phyloP scores from a whole-genome alignment of 2,329 filamentous ascomycete genomes.

The Xylariaceae sp. region DNA sequence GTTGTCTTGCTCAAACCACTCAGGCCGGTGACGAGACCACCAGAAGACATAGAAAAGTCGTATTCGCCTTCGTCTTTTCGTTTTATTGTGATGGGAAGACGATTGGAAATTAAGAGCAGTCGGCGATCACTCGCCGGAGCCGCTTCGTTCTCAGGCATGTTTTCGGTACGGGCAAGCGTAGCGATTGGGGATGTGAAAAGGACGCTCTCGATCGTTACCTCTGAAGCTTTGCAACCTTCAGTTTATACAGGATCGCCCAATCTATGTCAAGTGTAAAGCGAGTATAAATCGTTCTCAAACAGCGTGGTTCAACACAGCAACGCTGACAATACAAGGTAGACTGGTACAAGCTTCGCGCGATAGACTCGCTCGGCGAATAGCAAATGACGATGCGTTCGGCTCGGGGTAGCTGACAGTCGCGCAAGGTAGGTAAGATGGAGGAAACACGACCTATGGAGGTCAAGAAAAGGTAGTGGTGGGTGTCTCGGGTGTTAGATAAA shows the following conservation, averaged over 20 bases:
- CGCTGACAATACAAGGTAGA: neutral
- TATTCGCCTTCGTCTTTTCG: slow-evolving; percentile 90
- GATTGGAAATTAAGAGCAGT: slow-evolving; percentile 89
- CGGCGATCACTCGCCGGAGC: slow-evolving; percentile 42
- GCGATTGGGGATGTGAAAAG: neutral
- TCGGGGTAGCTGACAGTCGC: neutral
- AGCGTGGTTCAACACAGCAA: neutral
- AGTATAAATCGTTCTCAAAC: neutral
- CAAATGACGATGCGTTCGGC: neutral
- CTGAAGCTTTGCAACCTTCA: no score
- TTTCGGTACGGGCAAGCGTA: neutral
- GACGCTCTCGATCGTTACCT: neutral
- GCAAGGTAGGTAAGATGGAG: no score
- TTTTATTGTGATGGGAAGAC: slow-evolving; percentile 96
- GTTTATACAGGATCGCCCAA: no score
- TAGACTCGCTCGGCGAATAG: no score
- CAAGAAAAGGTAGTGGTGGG: neutral
- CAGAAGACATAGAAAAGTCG: slow-evolving; percentile 94
- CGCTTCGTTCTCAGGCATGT: slow-evolving; percentile 34
- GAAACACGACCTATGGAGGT: neutral
- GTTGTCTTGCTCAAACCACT: slow-evolving; percentile 91
- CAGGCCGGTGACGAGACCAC: slow-evolving; percentile 90
- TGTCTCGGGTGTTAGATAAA: no score
- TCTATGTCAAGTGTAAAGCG: no score
- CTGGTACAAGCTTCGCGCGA: neutral